phyloP scores from a whole-genome alignment of 2,329 filamentous ascomycete species.

The Hymenoscyphus fraxineus region DNA sequence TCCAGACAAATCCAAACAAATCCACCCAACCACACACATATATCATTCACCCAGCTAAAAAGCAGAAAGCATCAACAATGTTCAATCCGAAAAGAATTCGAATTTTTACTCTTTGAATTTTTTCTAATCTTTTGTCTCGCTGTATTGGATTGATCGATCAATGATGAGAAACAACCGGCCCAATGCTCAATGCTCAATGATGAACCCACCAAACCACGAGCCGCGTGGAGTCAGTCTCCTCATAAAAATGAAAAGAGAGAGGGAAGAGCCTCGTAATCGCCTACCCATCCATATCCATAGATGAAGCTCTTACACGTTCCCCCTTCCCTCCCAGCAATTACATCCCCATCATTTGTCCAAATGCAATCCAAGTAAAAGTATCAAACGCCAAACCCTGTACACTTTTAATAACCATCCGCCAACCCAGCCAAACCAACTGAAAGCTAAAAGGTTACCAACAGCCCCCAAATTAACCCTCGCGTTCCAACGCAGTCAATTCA shows the following conservation, averaged over 20 bases:
- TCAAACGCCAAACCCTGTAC: not conserved
- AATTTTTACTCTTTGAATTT: too few species aligned
- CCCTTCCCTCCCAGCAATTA: not conserved
- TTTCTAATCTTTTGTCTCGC: too few species aligned
- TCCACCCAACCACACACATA: too few species aligned
- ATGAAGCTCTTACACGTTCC: not conserved
- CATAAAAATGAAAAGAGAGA: not conserved
- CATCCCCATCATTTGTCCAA: conserved; percentile 1
- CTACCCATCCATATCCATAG: not conserved
- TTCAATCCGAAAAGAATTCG: too few species aligned
- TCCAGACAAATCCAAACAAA: too few species aligned
- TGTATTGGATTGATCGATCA: too few species aligned
- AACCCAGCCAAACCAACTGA: not conserved
- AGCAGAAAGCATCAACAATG: too few species aligned
- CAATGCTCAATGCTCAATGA: too few species aligned
- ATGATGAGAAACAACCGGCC: too few species aligned
- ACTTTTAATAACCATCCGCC: not conserved
- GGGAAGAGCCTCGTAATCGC: not conserved
- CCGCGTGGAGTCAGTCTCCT: not conserved
- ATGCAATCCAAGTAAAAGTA: not conserved
- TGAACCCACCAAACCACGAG: not conserved
- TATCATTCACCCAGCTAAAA: too few species aligned
- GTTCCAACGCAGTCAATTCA: conserved; percentile 61
- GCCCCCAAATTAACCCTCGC: conserved; percentile 15
- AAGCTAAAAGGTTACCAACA: not conserved